Evolutionary conservation across 495 filamentous ascomycete genomes (phyloP).

Genomic region (Penicillium egyptiacum): DNA sequence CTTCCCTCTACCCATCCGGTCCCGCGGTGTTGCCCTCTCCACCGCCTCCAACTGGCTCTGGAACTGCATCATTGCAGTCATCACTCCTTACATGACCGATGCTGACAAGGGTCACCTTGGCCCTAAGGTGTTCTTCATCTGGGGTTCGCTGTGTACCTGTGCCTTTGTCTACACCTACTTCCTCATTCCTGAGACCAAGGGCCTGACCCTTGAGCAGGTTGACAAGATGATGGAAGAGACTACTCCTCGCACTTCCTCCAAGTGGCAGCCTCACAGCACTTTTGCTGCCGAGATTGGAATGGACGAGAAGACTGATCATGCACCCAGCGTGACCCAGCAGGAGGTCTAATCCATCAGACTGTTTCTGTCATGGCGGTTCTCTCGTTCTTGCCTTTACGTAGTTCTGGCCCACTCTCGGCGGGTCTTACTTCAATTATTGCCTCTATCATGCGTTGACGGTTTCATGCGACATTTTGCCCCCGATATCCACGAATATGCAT

Average conservation of each 20-base stretch:
- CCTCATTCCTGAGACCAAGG: constrained; percentile 84
- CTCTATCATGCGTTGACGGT: constrained; percentile 18
- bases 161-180: constrained; percentile 75
- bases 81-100: constrained; percentile 80
- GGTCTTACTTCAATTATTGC: not conserved
- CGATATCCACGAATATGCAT: constrained; percentile 15
- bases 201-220: constrained; percentile 82
- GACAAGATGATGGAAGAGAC: constrained; percentile 89
- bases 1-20: constrained; percentile 81
- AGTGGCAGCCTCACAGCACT: constrained; percentile 73
- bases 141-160: constrained; percentile 67
- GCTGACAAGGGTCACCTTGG: constrained; percentile 65
- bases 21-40: constrained; percentile 74
- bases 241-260: constrained; percentile 69
- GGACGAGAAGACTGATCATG: constrained; percentile 44
- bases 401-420: not conserved
- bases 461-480: constrained; percentile 13
- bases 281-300: constrained; percentile 66
- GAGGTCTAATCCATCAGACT: constrained; percentile 29
- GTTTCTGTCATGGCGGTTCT: not conserved
- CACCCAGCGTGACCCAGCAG: constrained; percentile 34
- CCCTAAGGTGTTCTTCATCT: constrained; percentile 82
- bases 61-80: constrained; percentile 72
- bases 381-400: not conserved
- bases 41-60: constrained; percentile 89